phyloP scores from a whole-genome alignment of 208 protist species.

The Borovskyia barvae region DNA sequence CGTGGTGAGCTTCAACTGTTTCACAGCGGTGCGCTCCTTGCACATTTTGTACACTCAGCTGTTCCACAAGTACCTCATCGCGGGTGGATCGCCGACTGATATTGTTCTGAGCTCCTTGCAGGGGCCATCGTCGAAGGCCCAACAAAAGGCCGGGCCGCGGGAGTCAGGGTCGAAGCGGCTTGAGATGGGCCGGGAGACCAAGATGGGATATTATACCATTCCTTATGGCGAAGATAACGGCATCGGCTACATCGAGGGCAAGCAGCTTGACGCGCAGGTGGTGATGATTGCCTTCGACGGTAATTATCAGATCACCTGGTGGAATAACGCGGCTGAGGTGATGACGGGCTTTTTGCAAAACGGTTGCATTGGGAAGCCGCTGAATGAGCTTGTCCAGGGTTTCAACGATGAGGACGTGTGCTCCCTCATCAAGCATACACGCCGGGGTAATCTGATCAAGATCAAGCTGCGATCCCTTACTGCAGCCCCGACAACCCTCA shows the following conservation, averaged over 20 bases:
- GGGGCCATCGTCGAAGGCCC: conserved; percentile 8
- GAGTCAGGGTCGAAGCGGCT: conserved; percentile 12
- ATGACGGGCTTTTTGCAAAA: conserved; percentile 84
- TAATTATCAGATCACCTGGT: conserved; percentile 77
- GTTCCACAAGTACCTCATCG: conserved; percentile 48
- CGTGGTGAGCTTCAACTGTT: conserved; percentile 39
- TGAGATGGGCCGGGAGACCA: conserved; percentile 49
- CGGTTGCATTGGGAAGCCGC: conserved; percentile 80
- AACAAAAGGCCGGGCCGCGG: conserved; percentile 20
- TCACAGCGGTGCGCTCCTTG: conserved; percentile 40
- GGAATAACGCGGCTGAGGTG: conserved; percentile 83
- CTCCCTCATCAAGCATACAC: conserved; percentile 35
- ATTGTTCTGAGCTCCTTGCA: conserved; percentile 23
- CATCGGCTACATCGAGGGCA: conserved; percentile 85
- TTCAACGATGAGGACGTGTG: conserved; percentile 50
- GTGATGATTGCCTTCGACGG: conserved; percentile 89
- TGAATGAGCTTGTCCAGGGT: conserved; percentile 77
- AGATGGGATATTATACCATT: conserved; percentile 77
- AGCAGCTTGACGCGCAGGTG: conserved; percentile 77
- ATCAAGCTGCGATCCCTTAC: conserved; percentile 81
- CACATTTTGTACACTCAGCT: conserved; percentile 53
- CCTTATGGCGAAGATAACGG: conserved; percentile 44
- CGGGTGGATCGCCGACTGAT: conserved; percentile 25
- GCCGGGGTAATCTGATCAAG: conserved; percentile 49
- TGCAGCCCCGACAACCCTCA: conserved; percentile 67